Base-by-base conservation (phyloP, 2,329 filamentous ascomycete species). In the Colletotrichum sp. region DNA sequence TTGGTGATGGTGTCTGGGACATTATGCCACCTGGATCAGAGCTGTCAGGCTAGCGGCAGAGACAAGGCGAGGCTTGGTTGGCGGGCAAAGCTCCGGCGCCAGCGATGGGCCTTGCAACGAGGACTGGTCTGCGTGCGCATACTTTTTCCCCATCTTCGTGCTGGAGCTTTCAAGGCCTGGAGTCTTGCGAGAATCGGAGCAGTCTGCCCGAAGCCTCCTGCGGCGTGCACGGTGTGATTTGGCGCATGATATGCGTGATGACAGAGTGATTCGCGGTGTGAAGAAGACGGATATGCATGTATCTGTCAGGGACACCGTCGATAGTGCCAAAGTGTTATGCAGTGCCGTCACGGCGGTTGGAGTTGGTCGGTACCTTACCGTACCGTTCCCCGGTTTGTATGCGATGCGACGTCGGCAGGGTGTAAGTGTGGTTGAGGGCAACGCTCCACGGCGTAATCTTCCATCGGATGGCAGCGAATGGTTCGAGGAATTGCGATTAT, bases 371-470 rank as follows among this genome's bases (percentile, higher is more conserved):
- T 68, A 59, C 60, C 36, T 49, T 75, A 24, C 44, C 44, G n/a
- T 52, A 21, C 44, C 44, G 44, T 59, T 52, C 52, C n/a, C 32
- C 9, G 6, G 64, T 57, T 67, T 57, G 62, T 21, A 52, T 68
- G 32, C 26, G 64, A 69, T 69, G 59, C 49, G 59, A 69, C 70
- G 49, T 60, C 39, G 49, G 44, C 55, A 24, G 73, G 73, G 59
- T 65, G 7, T 26, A 18, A 69, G 21, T 76, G 15, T 73, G 73
- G 73, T 73, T 65, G 57, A 52, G 68, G 26, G 59, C 49, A 44
- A 76, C 70, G 73, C 60, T 63, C 32, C 70, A 10, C 70, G 70
- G 70, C 69, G 30, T 44, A 65, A 65, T 60, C 34, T 76, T 76
- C 69, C 64, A 64, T 30, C 34, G 21, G 26, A 49, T 34, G 18